Evolutionary conservation across 768 basidiomycete genomes (phyloP).

Genomic region (Cubamyces sp.): DNA sequence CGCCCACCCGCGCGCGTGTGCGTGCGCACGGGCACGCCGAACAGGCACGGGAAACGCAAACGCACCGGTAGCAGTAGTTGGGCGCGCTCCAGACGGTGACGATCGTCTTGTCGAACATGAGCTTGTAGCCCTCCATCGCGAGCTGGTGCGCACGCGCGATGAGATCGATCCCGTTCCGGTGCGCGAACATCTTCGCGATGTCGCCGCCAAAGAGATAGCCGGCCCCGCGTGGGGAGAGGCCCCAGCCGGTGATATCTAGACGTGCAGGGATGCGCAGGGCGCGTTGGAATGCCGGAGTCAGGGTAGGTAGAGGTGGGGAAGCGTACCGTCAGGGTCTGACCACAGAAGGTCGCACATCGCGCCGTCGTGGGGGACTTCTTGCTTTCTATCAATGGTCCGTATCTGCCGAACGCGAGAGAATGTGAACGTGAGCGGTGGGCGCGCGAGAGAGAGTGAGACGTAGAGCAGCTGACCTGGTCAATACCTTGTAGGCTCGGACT

Average conservation of each 20-base stretch:
- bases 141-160: slow-evolving; percentile 98
- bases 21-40: not conserved
- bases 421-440: not conserved
- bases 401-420: slow-evolving; percentile 54
- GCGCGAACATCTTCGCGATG: slow-evolving; percentile 87
- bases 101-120: slow-evolving; percentile 94
- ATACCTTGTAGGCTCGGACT: slow-evolving; percentile 86
- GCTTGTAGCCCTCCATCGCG: slow-evolving; percentile 96
- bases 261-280: not conserved
- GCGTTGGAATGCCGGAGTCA: not conserved
- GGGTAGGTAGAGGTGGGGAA: not conserved
- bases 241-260: slow-evolving; percentile 91
- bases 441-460: slow-evolving; percentile 9
- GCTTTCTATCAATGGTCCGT: slow-evolving; percentile 91
- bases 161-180: slow-evolving; percentile 90
- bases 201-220: slow-evolving; percentile 95
- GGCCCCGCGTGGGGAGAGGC: slow-evolving; percentile 95
- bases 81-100: slow-evolving; percentile 99
- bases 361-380: slow-evolving; percentile 98
- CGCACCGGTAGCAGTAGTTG: slow-evolving; percentile 96
- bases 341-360: slow-evolving; percentile 99
- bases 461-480: slow-evolving; percentile 75
- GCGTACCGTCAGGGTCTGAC: slow-evolving; percentile 95
- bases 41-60: slow-evolving; percentile 38
- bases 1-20: too few relatives aligned